A percentile compares a stretch with the other conserved stretches of the same genome.
Conservation (phyloP, 768 basidiomycete genomes). For the Kwoniella newhampshirensis region DNA sequence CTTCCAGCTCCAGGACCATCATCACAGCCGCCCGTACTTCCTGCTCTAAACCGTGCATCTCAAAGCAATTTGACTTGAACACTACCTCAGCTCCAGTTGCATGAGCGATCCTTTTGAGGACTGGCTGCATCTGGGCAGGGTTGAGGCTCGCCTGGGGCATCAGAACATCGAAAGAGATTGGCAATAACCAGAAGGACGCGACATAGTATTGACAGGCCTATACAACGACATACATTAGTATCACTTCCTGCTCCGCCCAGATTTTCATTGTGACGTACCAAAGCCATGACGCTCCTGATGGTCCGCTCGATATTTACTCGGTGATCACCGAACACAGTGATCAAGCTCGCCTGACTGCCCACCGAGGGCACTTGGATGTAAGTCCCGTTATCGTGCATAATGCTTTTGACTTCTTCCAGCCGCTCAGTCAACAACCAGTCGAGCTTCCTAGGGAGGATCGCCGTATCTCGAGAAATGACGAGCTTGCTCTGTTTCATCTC, state of each 20-base stretch:
- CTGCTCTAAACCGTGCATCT: constrained; percentile 89
- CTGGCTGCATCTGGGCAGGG: constrained; percentile 73
- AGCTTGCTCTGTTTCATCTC: constrained; percentile 77
- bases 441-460: constrained; percentile 90
- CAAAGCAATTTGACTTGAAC: constrained; percentile 96
- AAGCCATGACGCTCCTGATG: constrained; percentile 87
- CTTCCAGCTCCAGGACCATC: constrained; percentile 84
- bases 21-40: constrained; percentile 82
- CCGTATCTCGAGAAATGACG: constrained; percentile 87
- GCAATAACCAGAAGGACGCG: constrained; percentile 95
- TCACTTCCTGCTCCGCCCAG: too few relatives aligned
- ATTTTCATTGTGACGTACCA: constrained; percentile 66
- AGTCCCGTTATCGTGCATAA: constrained; percentile 96
- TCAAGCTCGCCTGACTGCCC: constrained; percentile 86
- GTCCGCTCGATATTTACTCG: constrained; percentile 92
- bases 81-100: constrained; percentile 89
- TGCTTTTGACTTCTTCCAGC: constrained; percentile 82
- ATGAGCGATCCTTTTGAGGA: constrained; percentile 82
- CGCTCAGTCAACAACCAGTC: constrained; percentile 99
- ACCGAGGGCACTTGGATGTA: constrained; percentile 91
- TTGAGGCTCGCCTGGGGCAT: constrained; percentile 79
- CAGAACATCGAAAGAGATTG: constrained; percentile 87
- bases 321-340: constrained; percentile 91
- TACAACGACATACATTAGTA: neutral
- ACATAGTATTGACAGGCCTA: constrained; percentile 94